These are phyloP conservation scores for Cerioporus squamosus DNA, from an alignment of 1,284 basidiomycete genomes.

Conservation along the genomic window DNA sequence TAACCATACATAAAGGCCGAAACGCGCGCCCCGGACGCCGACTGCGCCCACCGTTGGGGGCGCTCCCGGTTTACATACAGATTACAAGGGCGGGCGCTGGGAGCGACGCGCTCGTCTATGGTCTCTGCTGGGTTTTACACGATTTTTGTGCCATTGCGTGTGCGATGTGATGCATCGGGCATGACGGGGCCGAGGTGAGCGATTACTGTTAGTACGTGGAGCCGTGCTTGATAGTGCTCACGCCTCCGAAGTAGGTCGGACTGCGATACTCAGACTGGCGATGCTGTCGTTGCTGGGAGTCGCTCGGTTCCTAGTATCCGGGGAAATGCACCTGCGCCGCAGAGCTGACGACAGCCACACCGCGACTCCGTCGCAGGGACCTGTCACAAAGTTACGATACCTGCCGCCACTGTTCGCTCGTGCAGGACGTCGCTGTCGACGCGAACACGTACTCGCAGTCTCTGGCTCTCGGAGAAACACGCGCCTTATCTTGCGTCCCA, in stretches of 20 bases:
- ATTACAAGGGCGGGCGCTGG: not conserved
- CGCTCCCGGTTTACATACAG: constrained; percentile 4
- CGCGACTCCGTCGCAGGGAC: too few relatives aligned
- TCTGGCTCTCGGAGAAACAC: not conserved
- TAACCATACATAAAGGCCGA: constrained; percentile 1
- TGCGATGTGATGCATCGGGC: not conserved
- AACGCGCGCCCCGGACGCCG: not conserved
- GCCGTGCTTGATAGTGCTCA: not conserved
- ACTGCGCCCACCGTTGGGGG: not conserved
- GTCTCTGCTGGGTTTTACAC: too few relatives aligned
- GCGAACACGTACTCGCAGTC: too few relatives aligned
- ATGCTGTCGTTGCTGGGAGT: too few relatives aligned
- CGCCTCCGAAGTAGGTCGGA: not conserved
- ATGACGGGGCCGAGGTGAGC: not conserved
- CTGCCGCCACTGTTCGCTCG: too few relatives aligned
- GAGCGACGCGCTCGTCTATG: too few relatives aligned
- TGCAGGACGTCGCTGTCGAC: too few relatives aligned
- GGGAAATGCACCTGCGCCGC: not conserved
- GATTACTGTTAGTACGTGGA: not conserved
- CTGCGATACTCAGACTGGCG: too few relatives aligned
- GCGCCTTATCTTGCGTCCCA: not conserved
- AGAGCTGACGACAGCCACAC: not conserved
- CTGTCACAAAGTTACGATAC: too few relatives aligned
- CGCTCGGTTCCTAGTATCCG: too few relatives aligned
- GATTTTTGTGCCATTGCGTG: too few relatives aligned